Evolutionary conservation across 2,329 filamentous ascomycete genomes (phyloP), one percentile per base, ranked within the genome.

Genomic region (Juglanconis juglandina): DNA sequence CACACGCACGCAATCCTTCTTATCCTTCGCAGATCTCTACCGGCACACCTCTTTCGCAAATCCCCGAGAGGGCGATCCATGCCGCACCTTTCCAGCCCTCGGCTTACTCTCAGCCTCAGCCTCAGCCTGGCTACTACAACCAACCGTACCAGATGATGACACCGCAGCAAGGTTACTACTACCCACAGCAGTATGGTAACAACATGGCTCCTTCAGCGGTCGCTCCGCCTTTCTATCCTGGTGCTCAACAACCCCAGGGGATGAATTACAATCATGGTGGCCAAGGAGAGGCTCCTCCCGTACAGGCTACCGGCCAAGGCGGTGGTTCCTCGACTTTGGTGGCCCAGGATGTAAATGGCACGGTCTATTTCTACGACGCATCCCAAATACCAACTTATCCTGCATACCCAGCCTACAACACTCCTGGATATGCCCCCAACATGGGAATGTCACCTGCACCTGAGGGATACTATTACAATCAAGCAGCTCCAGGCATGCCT

Each of bases 331-430:
- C 78, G 17, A 83, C 79, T 64, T 72, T 86, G 47, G 83, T 89
- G 52, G 91, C 92, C 0, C 93, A 97, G 73, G 94, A 98, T 77
- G 87, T 88, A 65, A 96, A 96, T 67, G 95, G 95, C 63, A 98
- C 96, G 84, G 92, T 96, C 1, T 98, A 96, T 74, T 99, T 96
- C 72, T 93, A 92, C 68, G 90, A 96, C 70, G 83, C 91, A 7
- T 82, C 87, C n/a, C 88, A 92, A 70, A 77, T 93, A 52, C 78
- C 85, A 33, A 76, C 82, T 1, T 77, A 84, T 64, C 71, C 77
- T 53, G 68, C 72, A 24, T 85, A 83, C 65, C 76, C 78, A 35
- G 60, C 75, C 1, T 83, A 81, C 64, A 77, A 79, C 58, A 70
- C 79, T 6, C 72, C 79, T 44, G 59, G 58, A 0, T 65, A 60